Conservation (phyloP, 345 rosid species). For the Aquilaria sinensis region DNA sequence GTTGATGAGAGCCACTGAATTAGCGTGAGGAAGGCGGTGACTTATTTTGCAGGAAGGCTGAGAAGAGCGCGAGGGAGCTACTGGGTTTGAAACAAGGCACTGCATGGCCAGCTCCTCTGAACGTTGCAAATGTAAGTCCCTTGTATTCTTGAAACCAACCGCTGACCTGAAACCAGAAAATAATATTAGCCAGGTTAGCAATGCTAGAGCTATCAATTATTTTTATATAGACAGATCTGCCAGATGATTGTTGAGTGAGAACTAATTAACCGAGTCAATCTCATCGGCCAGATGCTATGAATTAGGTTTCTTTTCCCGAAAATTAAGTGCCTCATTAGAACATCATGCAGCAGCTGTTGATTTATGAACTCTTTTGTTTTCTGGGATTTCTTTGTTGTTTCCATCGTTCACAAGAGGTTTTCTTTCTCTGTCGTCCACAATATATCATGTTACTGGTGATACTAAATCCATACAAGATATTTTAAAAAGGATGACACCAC, state of each 20-base stretch:
- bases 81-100: slow-evolving; percentile 84
- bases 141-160: slow-evolving; percentile 92
- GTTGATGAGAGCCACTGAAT: neutral
- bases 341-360: no score
- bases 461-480: no score
- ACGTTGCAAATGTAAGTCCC: slow-evolving; percentile 82
- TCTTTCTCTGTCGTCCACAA: no score
- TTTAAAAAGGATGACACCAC: no score
- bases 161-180: slow-evolving; percentile 43
- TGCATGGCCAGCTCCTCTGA: slow-evolving; percentile 99
- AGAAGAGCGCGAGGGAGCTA: slow-evolving; percentile 61
- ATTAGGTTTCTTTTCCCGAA: no score
- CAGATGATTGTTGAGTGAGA: no score
- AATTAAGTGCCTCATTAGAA: neutral
- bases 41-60: slow-evolving; percentile 54
- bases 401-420: no score
- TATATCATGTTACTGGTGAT: no score
- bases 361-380: no score
- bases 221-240: neutral
- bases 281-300: no score
- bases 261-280: no score
- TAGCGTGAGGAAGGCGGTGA: slow-evolving; percentile 31
- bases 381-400: no score
- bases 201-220: neutral
- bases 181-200: neutral